Percentiles rank a stretch among this genome's conserved stretches.
These are phyloP conservation scores for Aspergillus heteromorphus DNA, from an alignment of 495 filamentous ascomycete species.

Conservation along the genomic window DNA sequence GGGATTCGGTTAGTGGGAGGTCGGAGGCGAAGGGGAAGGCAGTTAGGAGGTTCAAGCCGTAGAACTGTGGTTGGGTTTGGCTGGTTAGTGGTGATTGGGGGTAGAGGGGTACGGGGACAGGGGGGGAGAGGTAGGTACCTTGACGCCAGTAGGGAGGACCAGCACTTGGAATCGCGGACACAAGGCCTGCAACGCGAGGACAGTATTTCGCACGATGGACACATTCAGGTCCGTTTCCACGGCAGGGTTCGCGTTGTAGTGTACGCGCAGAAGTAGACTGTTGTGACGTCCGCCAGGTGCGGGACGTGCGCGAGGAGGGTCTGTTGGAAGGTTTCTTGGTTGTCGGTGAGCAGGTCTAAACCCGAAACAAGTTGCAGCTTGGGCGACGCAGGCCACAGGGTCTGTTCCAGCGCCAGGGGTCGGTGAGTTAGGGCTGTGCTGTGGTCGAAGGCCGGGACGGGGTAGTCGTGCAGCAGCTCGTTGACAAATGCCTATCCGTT, in stretches of 20 bases:
- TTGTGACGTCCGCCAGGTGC: background rate
- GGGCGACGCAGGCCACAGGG: conserved; percentile 11
- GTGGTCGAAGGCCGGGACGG: conserved; percentile 12
- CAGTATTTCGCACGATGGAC: background rate
- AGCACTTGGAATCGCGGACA: background rate
- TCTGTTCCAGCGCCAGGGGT: conserved; percentile 5
- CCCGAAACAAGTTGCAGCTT: conserved; percentile 17
- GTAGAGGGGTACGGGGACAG: too few species aligned
- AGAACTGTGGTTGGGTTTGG: background rate
- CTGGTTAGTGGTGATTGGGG: too few species aligned
- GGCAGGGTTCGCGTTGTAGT: background rate
- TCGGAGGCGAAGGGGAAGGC: background rate
- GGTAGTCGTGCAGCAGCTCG: conserved; percentile 18
- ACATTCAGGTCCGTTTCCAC: conserved; percentile 5
- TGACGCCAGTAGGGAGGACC: conserved; percentile 1
- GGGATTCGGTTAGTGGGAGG: background rate
- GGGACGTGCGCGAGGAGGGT: background rate
- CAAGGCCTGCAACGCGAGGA: background rate
- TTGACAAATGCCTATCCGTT: conserved; percentile 25
- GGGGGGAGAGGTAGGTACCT: background rate
- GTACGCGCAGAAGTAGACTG: conserved; percentile 10
- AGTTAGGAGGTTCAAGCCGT: background rate
- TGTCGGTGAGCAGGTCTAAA: conserved; percentile 12
- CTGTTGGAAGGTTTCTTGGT: too few species aligned
- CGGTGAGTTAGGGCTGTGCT: conserved; percentile 22